These are phyloP conservation scores for Platanthera zijinensis DNA, from an alignment of 106 monocot genomes.

Conservation along the genomic window DNA sequence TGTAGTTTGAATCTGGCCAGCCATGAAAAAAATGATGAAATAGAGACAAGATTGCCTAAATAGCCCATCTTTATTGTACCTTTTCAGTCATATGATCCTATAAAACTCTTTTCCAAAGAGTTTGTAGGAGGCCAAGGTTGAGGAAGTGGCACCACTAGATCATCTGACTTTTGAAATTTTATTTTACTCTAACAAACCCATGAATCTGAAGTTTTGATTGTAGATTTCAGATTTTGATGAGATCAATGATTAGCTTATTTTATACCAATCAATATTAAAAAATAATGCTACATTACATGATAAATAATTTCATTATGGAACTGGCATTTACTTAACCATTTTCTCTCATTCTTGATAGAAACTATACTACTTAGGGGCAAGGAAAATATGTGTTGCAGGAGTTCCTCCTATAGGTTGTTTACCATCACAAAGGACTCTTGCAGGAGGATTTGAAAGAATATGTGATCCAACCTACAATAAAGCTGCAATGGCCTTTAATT, in stretches of 20 bases:
- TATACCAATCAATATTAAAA: not conserved
- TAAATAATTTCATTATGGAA: not conserved
- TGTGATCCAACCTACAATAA: conserved; percentile 38
- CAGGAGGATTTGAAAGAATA: conserved; percentile 36
- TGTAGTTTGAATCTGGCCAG: no score
- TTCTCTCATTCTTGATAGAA: conserved; percentile 15
- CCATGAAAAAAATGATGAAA: no score
- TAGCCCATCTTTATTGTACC: no score
- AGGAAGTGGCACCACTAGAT: no score
- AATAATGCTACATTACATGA: not conserved
- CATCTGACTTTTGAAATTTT: no score
- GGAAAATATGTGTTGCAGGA: conserved; percentile 31
- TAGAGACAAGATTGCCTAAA: no score
- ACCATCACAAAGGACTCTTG: conserved; percentile 41
- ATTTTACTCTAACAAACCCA: no score
- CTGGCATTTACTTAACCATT: not conserved
- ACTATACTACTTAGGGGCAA: conserved; percentile 25
- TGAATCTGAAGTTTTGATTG: no score
- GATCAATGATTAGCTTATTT: not conserved
- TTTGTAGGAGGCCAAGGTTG: no score
- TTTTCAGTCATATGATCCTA: no score
- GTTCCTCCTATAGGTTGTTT: conserved; percentile 39
- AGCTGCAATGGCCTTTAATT: conserved; percentile 37
- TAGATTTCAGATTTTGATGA: not conserved
- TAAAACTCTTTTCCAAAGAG: no score